Base-by-base conservation (phyloP, 257 asterid genomes). In the Capsicum baccatum region DNA sequence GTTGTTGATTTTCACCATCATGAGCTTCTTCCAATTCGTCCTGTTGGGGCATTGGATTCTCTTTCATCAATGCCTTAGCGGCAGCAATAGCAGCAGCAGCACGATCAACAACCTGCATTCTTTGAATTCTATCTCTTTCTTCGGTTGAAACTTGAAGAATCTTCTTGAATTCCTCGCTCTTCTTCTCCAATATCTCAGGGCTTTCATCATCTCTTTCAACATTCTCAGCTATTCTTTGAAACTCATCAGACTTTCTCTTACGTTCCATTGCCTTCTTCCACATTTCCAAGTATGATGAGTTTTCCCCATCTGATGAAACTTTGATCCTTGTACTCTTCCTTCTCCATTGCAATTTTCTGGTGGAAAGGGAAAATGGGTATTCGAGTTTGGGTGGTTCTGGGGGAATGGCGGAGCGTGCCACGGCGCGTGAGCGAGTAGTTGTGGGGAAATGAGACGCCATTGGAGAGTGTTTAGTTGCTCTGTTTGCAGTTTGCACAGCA, bases 61-160 rank as follows among this genome's bases (percentile, higher is more conserved):
- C 97, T 87, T 93, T 84, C 17, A 96, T 82, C 86, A 96, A 85
- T 7, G 98, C 94, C 74, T 91, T 90, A 0, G 99, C 97, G 0
- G 99, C 99, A 1, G 99, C 91, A 7, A 96, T 88, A n/a, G 98
- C 98, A 2, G 99, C 99, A 6, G 98, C 97, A 15, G 99, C 99
- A 37, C 99, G 98, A 92, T 96, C 99, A 84, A 96, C 90, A 7
- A 94, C 97, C 90, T 96, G 98, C 94, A 92, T 89, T 86, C 94
- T 89, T 90, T 96, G 98, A 66, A 90, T 89, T 84, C 90, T 93
- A 62, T 96, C 97, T 44, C 99, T 92, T 81, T 96, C 98, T 82
- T 94, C 97, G 58, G 81, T 58, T 14, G 95, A 58, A 17, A 93
- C 94, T 59, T 93, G 90, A 2, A 96, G 93, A 89, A 96, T 91